Percentiles rank a stretch among this genome's conserved stretches.
These are phyloP conservation scores for Chaetomium globosum DNA, from an alignment of 2,329 filamentous ascomycete genomes.

Conservation along the genomic window DNA sequence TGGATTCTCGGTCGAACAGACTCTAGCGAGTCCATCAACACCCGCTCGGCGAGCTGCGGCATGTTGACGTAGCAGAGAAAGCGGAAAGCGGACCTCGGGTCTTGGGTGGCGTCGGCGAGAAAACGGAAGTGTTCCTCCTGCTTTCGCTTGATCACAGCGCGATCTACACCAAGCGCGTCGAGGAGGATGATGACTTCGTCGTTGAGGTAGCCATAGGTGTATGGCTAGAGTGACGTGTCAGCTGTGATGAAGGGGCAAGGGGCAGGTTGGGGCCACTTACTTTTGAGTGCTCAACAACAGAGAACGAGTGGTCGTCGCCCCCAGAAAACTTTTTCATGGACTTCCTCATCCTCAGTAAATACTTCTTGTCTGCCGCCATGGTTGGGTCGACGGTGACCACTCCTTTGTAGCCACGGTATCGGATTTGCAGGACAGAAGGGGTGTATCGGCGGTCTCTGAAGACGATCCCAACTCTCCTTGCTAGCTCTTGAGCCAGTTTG, in stretches of 20 bases:
- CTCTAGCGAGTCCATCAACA: constrained; percentile 45
- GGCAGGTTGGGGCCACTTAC: constrained; percentile 30
- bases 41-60: constrained; percentile 43
- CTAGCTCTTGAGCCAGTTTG: constrained; percentile 41
- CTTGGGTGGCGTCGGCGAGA: constrained; percentile 38
- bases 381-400: constrained; percentile 45
- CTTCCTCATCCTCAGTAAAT: constrained; percentile 38
- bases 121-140: constrained; percentile 44
- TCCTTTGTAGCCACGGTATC: constrained; percentile 49
- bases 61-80: constrained; percentile 43
- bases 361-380: constrained; percentile 30
- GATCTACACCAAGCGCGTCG: constrained; percentile 43
- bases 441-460: constrained; percentile 45
- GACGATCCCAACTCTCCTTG: constrained; percentile 40
- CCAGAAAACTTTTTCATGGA: constrained; percentile 50
- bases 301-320: constrained; percentile 43
- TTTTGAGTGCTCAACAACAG: constrained; percentile 48
- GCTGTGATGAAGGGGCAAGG: background rate
- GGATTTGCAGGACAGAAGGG: constrained; percentile 48
- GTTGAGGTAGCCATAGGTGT: constrained; percentile 46
- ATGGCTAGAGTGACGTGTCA: constrained; percentile 39
- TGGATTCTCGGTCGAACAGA: constrained; percentile 38
- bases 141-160: constrained; percentile 41
- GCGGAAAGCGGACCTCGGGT: constrained; percentile 42
- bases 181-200: constrained; percentile 48